Evolutionary conservation across 495 filamentous ascomycete genomes (phyloP).

Genomic region (Daldinia childiae): DNA sequence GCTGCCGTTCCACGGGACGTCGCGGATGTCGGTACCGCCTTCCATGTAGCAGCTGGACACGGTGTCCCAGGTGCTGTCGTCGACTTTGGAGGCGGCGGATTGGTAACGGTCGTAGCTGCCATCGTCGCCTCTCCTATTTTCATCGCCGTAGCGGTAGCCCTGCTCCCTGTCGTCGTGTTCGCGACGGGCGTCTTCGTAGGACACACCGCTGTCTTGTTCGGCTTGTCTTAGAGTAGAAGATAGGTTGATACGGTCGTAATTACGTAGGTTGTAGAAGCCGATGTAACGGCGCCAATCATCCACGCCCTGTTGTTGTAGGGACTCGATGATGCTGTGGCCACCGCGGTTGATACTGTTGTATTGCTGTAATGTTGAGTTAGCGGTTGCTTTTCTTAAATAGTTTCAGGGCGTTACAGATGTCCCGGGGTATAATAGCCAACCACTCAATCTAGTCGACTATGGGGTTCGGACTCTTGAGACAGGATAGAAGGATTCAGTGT

Average conservation of each 20-base stretch:
- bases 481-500: not conserved
- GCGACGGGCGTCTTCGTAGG: constrained; percentile 74
- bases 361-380: constrained; percentile 51
- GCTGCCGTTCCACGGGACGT: constrained; percentile 81
- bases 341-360: constrained; percentile 90
- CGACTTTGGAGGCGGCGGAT: constrained; percentile 64
- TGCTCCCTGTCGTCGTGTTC: constrained; percentile 68
- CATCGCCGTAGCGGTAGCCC: constrained; percentile 37
- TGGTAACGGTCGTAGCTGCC: constrained; percentile 68
- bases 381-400: not conserved
- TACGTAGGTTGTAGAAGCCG: constrained; percentile 93
- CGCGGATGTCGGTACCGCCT: constrained; percentile 75
- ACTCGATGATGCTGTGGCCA: constrained; percentile 85
- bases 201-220: constrained; percentile 73
- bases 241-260: constrained; percentile 89
- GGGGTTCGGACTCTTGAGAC: not conserved
- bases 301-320: constrained; percentile 74
- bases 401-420: not conserved
- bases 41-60: constrained; percentile 89
- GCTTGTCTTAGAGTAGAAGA: constrained; percentile 69
- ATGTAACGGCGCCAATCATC: constrained; percentile 79
- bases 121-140: constrained; percentile 13
- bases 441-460: not conserved
- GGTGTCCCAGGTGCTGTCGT: constrained; percentile 72
- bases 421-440: not conserved